Base-by-base conservation (phyloP, 306 rosid genomes). In the Malus orientalis region DNA sequence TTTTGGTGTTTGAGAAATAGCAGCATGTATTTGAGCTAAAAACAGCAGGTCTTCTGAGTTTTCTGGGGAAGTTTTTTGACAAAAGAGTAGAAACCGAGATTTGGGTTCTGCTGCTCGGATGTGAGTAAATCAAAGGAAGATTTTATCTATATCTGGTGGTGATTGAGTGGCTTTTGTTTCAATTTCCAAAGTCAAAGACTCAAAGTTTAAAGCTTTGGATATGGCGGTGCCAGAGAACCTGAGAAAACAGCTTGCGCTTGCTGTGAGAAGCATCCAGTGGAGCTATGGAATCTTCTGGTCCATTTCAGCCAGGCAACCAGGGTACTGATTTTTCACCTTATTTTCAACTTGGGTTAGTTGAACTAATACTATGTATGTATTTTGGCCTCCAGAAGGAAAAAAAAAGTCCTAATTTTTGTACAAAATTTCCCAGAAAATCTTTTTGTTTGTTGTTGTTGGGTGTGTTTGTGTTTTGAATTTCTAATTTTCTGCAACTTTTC, bases 261-360 rank as follows among this genome's bases (percentile, higher is more conserved):
- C 98, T 66, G 85, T 93, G 78, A 93, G 96, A 84, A 90, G 88
- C 81, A 86, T 93, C 74, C 89, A 90, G 11, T 93, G 97, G 97
- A 89, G 94, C 83, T 93, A 90, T 74, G 93, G 90, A 10, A 84
- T 93, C 63, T 89, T 93, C 89, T 90, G 98, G 96, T 85, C 91
- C 47, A 70, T 78, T 79, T 89, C 93, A 70, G 40, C 82, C 49
- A 65, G 74, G 74, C 92, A 86, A 74, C 90, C 91, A 19, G 90
- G 96, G 96, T 93, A 77, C 65, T 66, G 12, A 58, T 60, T 59
- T 30, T 62, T 69, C 29, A 67, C 54, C 79, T 15, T 44, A 47
- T 74, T 58, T 38, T 55, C 67, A 68, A 45, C 8, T 72, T 69
- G 27, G 38, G 66, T 61, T 19, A 10, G 29, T 74, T 19, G 69